Conservation (phyloP, 306 rosid species). For the Prunus mume region DNA sequence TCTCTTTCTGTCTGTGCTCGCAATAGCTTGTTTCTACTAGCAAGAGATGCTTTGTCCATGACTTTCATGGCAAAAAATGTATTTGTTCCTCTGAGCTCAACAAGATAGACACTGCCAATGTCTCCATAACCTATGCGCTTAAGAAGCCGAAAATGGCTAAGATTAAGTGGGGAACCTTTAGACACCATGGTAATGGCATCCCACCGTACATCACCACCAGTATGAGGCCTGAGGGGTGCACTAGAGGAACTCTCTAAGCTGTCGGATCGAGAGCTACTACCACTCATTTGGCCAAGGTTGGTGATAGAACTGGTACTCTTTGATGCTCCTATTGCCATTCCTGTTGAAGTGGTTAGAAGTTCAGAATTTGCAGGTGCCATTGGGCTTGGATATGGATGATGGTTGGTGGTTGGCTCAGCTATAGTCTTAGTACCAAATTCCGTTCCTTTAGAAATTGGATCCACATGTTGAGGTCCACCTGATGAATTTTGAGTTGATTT, state of each 20-base stretch:
- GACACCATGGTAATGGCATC: slow-evolving; percentile 63
- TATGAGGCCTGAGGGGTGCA: slow-evolving; percentile 67
- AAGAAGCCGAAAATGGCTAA: slow-evolving; percentile 71
- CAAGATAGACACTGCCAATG: slow-evolving; percentile 82
- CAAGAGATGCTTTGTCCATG: slow-evolving; percentile 86
- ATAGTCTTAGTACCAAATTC: slow-evolving; percentile 23
- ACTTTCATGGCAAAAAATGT: slow-evolving; percentile 83
- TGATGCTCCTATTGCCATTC: slow-evolving; percentile 20
- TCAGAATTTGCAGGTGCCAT: slow-evolving; percentile 36
- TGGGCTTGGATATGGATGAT: slow-evolving; percentile 30
- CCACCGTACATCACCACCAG: slow-evolving; percentile 89
- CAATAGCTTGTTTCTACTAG: slow-evolving; percentile 76
- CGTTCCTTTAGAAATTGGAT: slow-evolving; percentile 30
- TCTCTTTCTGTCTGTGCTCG: slow-evolving; percentile 88
- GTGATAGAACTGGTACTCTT: slow-evolving; percentile 10
- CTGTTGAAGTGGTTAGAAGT: slow-evolving; percentile 18
- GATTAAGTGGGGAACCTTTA: slow-evolving; percentile 48
- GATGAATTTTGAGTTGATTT: slow-evolving; percentile 27
- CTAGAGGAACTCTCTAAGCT: slow-evolving; percentile 64
- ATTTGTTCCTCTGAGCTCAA: slow-evolving; percentile 58
- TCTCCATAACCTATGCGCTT: slow-evolving; percentile 87
- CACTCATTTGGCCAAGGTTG: slow-evolving; percentile 34
- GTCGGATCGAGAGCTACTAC: slow-evolving; percentile 51
- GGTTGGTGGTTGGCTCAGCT: slow-evolving; percentile 23
- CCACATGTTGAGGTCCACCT: slow-evolving; percentile 19